Base-by-base conservation (phyloP, 495 filamentous ascomycete genomes). In the Aspergillus cristatus region DNA sequence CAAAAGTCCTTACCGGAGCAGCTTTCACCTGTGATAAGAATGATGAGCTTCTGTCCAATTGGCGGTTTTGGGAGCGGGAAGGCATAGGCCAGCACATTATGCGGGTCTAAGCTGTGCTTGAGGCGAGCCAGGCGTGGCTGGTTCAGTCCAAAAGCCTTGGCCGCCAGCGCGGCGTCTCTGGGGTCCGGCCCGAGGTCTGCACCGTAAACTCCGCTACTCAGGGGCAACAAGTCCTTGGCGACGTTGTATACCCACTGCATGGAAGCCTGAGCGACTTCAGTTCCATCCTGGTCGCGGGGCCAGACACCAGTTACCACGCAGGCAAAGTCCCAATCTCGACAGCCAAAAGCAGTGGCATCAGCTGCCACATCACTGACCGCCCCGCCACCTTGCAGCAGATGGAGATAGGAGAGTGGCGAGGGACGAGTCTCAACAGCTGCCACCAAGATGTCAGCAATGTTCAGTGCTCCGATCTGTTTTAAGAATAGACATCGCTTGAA, bases 401-500 rank as follows among this genome's bases (percentile, higher is more conserved):
- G 76, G 37, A 80, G 54, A 59, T 80, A 82, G 57, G 73, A 77
- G 20, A 71, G 53, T 34, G 68, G 59, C 14, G 74, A 60, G 16
- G 76, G 74, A 41, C 74, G 70, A 51, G 43, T 59, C 43, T 66
- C 44, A 32, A 80, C 18, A 14, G 74, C 71, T 18, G 43, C 42
- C 26, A 72, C 38, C 35, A 78, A 58, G n/a, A 40, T 37, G 3
- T 62, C 42, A 25, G 51, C 48, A 16, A 79, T 32, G 34, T 53
- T 45, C 13, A 16, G 40, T 58, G 33, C 39, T 60, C 63, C 68
- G 38, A 79, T 70, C 41, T 47, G 0, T 45, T 73, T 74, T 29
- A 82, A 58, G 48, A 80, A 79, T 45, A 80, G 34, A 51, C 76
- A 79, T 57, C 76, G 68, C 61, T 80, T 80, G 63, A 82, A 80